A percentile compares a stretch with the other conserved stretches of the same genome.
phyloP scores from a whole-genome alignment of 23 red algal species.

The Agarophyton chilense region DNA sequence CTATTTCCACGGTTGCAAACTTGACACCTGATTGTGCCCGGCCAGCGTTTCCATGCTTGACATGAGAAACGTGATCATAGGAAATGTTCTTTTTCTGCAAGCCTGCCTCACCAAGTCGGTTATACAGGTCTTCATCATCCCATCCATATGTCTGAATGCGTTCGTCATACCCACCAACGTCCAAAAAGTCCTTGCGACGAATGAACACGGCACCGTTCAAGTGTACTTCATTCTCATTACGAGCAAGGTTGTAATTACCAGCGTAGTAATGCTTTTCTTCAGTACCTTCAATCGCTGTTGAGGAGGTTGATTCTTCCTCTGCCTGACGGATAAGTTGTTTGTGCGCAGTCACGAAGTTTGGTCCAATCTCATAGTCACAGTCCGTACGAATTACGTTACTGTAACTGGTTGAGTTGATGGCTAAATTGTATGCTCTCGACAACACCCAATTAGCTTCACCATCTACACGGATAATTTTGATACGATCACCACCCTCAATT shows the following conservation, averaged over 20 bases:
- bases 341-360: conserved; percentile 59
- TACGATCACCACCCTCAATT: not conserved
- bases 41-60: conserved; percentile 56
- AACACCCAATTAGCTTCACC: conserved; percentile 53
- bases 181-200: conserved; percentile 51
- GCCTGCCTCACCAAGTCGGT: conserved; percentile 35
- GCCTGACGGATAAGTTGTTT: not conserved
- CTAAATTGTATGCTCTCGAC: conserved; percentile 75
- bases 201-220: conserved; percentile 79
- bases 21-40: conserved; percentile 64
- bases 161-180: conserved; percentile 82
- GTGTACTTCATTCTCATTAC: conserved; percentile 86
- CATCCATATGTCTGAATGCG: conserved; percentile 84
- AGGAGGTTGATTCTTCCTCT: not conserved
- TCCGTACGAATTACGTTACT: conserved; percentile 67
- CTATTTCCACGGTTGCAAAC: conserved; percentile 76
- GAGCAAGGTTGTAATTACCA: conserved; percentile 60
- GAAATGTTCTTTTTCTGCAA: conserved; percentile 59
- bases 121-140: conserved; percentile 85
- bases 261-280: conserved; percentile 62
- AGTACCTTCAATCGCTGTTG: not conserved
- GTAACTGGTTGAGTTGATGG: conserved; percentile 30
- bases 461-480: conserved; percentile 71
- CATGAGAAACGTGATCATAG: conserved; percentile 70
- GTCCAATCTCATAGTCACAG: conserved; percentile 65